Base-by-base conservation (phyloP, 2,329 filamentous ascomycete genomes). In the Alternaria sp. region DNA sequence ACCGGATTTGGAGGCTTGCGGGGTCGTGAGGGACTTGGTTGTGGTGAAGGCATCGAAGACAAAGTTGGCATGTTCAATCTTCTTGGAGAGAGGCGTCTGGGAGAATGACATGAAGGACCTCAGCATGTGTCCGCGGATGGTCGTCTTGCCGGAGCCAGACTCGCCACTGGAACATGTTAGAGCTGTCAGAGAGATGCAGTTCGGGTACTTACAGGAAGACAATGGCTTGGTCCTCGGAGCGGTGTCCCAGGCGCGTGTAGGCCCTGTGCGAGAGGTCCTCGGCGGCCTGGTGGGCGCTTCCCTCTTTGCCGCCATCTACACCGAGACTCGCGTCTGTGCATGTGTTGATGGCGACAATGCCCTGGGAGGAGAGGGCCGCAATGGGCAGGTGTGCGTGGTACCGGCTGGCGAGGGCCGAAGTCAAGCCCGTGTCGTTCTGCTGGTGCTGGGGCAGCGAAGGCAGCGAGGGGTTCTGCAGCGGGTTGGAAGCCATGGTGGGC, bases 21-120 rank as follows among this genome's bases (percentile, higher is more conserved):
- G 94, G 0, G 95, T 98, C 1, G 95, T 98, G 32, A 94, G 90
- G 2, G 95, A 97, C 83, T 99, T 99, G 25, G 96, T 99, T 2
- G 96, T 98, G 6, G 96, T 99, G 63, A 99, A 87, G 3, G 93
- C 92, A 77, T 99, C 96, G 79, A 99, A 99, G 63, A 98, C 89
- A 79, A 97, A 99, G 46, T 95, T 91, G 21, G 95, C 95, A 53
- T 96, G 90, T 3, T 95, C 97, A 19, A 97, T 86, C 81, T 97
- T 99, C 69, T 90, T 93, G 2, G 95, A 98, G 4, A 99, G 84
- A 1, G 96, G 96, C 12, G 96, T 98, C 0, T 93, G 93, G 3
- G 94, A 96, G 79, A 94, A 97, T 73, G 91, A 91, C 28, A 99
- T 87, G 57, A 99, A 86, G 1, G 94, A 89, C 23, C 93, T 91